phyloP scores from a whole-genome alignment of 1,284 basidiomycete genomes.

The Tilletia indica region DNA sequence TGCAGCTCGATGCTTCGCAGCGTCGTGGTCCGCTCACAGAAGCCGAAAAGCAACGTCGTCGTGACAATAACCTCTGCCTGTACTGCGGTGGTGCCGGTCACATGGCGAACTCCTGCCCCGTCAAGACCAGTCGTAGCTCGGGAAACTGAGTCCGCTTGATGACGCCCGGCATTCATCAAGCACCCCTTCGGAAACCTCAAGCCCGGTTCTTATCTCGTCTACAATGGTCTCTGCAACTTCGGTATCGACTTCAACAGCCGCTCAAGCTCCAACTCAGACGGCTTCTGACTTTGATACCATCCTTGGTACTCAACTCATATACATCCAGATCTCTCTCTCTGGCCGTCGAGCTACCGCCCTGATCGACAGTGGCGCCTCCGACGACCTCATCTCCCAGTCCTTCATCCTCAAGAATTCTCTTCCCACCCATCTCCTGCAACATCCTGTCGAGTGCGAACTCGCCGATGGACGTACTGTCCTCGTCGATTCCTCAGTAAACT shows the following conservation, averaged over 20 bases:
- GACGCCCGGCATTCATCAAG: constrained; percentile 16
- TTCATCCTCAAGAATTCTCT: neutral
- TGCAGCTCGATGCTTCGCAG: neutral
- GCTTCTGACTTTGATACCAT: neutral
- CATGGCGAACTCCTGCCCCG: constrained; percentile 10
- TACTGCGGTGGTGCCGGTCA: constrained; percentile 17
- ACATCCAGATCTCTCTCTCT: neutral
- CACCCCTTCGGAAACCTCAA: neutral
- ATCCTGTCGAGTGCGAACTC: constrained; percentile 13
- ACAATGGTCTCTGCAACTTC: neutral
- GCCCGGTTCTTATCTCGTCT: neutral
- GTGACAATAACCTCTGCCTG: constrained; percentile 14
- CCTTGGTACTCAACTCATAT: constrained; percentile 1
- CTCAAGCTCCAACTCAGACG: neutral
- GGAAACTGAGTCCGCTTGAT: constrained; percentile 15
- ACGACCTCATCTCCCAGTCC: constrained; percentile 17
- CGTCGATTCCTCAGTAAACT: constrained; percentile 12
- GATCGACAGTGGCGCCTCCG: constrained; percentile 15
- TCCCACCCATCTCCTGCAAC: neutral
- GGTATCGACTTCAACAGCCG: neutral
- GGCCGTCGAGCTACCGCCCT: constrained; percentile 16
- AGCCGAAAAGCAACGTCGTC: constrained; percentile 3
- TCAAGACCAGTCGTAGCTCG: neutral
- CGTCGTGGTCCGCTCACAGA: constrained; percentile 17
- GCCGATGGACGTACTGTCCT: neutral